Evolutionary conservation across 495 filamentous ascomycete genomes (phyloP).

Genomic region (Aspergillus baeticus): DNA sequence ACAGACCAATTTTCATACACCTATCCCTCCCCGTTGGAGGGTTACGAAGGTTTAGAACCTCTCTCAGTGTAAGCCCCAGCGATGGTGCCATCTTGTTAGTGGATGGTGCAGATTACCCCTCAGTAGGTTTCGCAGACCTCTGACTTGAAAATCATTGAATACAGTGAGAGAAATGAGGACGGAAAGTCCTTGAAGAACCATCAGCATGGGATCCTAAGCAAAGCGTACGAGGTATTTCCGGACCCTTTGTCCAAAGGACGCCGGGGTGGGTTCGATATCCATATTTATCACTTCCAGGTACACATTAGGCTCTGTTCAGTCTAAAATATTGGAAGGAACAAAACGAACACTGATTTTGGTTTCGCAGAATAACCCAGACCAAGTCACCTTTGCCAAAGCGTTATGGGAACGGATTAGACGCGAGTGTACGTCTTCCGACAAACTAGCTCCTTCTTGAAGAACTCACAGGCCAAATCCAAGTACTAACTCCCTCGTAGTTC

Average conservation of each 20-base stretch:
- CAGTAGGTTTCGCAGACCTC: not conserved
- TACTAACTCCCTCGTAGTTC: slow-evolving; percentile 49
- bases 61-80: slow-evolving; percentile 55
- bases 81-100: not conserved
- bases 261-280: slow-evolving; percentile 69
- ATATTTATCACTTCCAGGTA: slow-evolving; percentile 73
- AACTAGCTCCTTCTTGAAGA: not conserved
- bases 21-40: slow-evolving; percentile 67
- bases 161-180: slow-evolving; percentile 53
- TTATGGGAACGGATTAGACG: slow-evolving; percentile 76
- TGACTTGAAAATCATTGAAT: not conserved
- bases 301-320: not conserved
- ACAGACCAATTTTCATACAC: slow-evolving; percentile 36
- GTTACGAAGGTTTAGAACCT: slow-evolving; percentile 61
- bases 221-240: slow-evolving; percentile 62
- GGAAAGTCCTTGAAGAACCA: slow-evolving; percentile 67
- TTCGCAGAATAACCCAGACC: slow-evolving; percentile 54
- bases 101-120: not conserved
- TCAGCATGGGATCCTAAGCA: slow-evolving; percentile 53
- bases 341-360: not conserved
- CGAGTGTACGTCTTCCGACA: slow-evolving; percentile 59
- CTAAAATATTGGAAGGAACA: not conserved
- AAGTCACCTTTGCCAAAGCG: slow-evolving; percentile 63
- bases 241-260: slow-evolving; percentile 61
- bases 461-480: not conserved